Evolutionary conservation across 1,284 basidiomycete genomes (phyloP), one percentile per base, ranked within the genome.

Genomic region (Xanthoconium separans): DNA sequence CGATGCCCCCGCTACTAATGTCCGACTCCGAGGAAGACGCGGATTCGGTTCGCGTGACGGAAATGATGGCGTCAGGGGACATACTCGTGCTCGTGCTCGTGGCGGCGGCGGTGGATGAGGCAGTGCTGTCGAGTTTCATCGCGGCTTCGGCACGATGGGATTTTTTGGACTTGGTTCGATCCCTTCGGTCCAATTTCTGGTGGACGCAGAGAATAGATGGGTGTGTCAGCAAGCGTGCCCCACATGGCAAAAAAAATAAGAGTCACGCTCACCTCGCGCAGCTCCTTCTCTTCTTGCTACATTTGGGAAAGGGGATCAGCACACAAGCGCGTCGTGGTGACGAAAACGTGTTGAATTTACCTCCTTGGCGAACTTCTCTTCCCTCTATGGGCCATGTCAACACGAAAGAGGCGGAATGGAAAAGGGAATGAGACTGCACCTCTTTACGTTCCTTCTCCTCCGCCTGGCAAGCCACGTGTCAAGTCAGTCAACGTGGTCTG

Each of bases 391-490:
- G 51, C 22, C 44, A 46, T 37, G 59, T 68, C 54, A 66, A 54
- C 39, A 44, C 54, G 24, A 20, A 44, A 43, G 43, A 44, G 29
- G 27, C 27, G 20, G 31, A 45, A 43, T 40, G 29, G 15, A 16
- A 30, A 44, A 48, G 39, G n/a, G 31, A 41, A 51, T 42, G 47
- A 31, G 22, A 39, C 63, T 60, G 47, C 51, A 82, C 80, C 75
- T 83, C 81, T 69, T 82, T 81, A 68, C 81, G 79, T 47, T 73
- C 80, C 56, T 70, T 76, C 57, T 83, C 82, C 55, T 85, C 81
- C 10, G 75, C 65, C 73, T 74, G 54, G 27, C 45, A 33, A 33
- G 37, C 43, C 50, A 49, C 42, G 34, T 46, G 43, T 41, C 37
- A 27, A 27, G 48, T 56, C 47, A 55, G 49, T 42, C 8, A 18